phyloP scores from a whole-genome alignment of 192 early-diverging fungal species.

The Backusella mclennaniae region DNA sequence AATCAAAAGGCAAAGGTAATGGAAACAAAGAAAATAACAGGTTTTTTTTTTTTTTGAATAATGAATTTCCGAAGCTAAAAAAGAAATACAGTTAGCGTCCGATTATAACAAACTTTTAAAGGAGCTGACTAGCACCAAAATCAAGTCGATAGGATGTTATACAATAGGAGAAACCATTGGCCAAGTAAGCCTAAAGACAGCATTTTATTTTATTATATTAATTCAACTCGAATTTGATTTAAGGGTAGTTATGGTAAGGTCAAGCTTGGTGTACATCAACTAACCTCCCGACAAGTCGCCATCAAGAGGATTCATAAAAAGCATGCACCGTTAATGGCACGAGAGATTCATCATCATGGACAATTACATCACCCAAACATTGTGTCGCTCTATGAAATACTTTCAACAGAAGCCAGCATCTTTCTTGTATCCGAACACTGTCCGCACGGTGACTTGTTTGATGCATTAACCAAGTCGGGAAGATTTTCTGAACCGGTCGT shows the following conservation, averaged over 20 bases:
- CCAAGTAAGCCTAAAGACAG: slow-evolving; percentile 29
- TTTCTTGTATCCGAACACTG: slow-evolving; percentile 82
- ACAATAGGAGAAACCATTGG: slow-evolving; percentile 53
- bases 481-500: slow-evolving; percentile 39
- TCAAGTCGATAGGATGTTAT: slow-evolving; percentile 54
- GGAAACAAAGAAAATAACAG: not conserved
- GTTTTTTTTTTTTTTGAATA: not conserved
- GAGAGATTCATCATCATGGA: slow-evolving; percentile 63
- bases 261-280: slow-evolving; percentile 54
- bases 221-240: not conserved
- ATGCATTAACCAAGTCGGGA: slow-evolving; percentile 42
- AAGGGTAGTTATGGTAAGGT: slow-evolving; percentile 66
- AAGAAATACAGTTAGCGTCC: slow-evolving; percentile 44
- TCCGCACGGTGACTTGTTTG: slow-evolving; percentile 63
- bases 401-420: slow-evolving; percentile 69
- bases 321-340: slow-evolving; percentile 55
- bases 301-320: slow-evolving; percentile 60
- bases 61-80: slow-evolving; percentile 4
- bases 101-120: slow-evolving; percentile 60
- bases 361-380: slow-evolving; percentile 80
- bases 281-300: slow-evolving; percentile 61
- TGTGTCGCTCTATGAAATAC: slow-evolving; percentile 72
- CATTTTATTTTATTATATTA: not conserved
- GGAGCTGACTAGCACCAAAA: slow-evolving; percentile 49
- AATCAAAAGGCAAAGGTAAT: slow-evolving; percentile 15